phyloP scores from a whole-genome alignment of 2,329 filamentous ascomycete species.

The Beauveria sp. region DNA sequence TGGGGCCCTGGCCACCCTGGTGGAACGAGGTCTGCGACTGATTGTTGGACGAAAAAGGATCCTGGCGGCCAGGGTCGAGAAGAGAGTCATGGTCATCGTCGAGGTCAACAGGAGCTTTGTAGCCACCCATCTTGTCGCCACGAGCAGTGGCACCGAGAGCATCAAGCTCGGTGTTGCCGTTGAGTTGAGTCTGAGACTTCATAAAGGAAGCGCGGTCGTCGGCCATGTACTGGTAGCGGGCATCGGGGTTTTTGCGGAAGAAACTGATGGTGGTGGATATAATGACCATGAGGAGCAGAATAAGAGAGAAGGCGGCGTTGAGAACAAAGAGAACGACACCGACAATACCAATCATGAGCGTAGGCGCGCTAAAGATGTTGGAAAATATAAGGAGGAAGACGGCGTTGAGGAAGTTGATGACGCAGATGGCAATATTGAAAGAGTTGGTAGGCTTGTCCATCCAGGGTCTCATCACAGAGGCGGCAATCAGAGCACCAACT shows the following conservation, averaged over 20 bases:
- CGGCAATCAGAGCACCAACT: conserved; percentile 65
- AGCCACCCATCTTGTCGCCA: conserved; percentile 54
- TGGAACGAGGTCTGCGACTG: conserved; percentile 22
- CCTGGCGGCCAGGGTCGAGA: conserved; percentile 29
- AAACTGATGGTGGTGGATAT: conserved; percentile 58
- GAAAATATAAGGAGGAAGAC: conserved; percentile 88
- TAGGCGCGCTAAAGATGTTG: conserved; percentile 75
- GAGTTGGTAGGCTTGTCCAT: conserved; percentile 99
- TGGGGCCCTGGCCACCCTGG: conserved; percentile 21
- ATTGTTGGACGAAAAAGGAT: conserved; percentile 24
- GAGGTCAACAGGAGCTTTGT: conserved; percentile 39
- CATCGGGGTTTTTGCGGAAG: conserved; percentile 88
- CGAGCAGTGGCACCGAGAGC: conserved; percentile 86
- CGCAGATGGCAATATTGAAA: conserved; percentile 89
- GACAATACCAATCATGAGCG: conserved; percentile 77
- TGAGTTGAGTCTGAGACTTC: conserved; percentile 83
- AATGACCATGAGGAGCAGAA: conserved; percentile 73
- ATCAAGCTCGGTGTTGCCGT: conserved; percentile 74
- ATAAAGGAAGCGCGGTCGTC: conserved; percentile 96
- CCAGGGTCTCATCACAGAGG: conserved; percentile 83
- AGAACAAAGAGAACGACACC: conserved; percentile 83
- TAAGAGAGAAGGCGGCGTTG: conserved; percentile 76
- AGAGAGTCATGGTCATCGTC: conserved; percentile 36
- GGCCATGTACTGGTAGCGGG: conserved; percentile 91
- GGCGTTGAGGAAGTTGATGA: conserved; percentile 82